Base-by-base conservation (phyloP, 2,329 filamentous ascomycete genomes). In the Penicillium polonicum region DNA sequence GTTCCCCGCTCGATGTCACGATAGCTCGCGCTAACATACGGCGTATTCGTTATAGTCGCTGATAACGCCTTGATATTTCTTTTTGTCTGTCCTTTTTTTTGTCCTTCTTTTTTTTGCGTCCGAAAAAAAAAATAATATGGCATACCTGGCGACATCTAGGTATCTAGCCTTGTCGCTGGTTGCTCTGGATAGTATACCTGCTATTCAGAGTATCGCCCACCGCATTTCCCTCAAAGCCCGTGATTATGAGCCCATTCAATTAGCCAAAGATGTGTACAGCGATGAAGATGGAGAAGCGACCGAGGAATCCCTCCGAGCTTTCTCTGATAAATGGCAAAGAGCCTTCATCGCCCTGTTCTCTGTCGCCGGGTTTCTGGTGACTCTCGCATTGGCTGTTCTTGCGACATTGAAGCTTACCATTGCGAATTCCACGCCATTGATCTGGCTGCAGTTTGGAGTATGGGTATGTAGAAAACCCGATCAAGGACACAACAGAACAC, bases 231-330 rank as follows among this genome's bases (percentile, higher is more conserved):
- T 57, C 19, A 58, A 48, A 45, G 48, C 59, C 2, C 60, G 38
- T 6, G 60, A 63, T 8, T 65, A 68, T 42, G 66, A 63, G n/a
- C 61, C 66, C 36, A 52, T 55, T 7, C 15, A 53, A 17, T 21
- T 65, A 33, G 61, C 65, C 12, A 66, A 65, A 15, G 74, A 80
- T 12, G 76, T 80, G 13, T 92, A 92, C 67, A 78, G 86, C 64
- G 89, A 92, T 68, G 75, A 81, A 60, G 89, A 92, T 73, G 89
- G 89, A 48, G 79, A 82, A 61, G 88, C 87, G 33, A 88, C 85
- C 0, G 80, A 83, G 41, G 85, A 88, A 68, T 85, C 86, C 1
- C 70, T 85, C 52, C 80, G 80, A 23, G 79, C 79, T 39, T 92
- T 87, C 68, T 88, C 87, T 29, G 82, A 84, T 61, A 83, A 77